These are phyloP conservation scores for Microascus cirrosus DNA, from an alignment of 2,329 filamentous ascomycete genomes.

Conservation along the genomic window DNA sequence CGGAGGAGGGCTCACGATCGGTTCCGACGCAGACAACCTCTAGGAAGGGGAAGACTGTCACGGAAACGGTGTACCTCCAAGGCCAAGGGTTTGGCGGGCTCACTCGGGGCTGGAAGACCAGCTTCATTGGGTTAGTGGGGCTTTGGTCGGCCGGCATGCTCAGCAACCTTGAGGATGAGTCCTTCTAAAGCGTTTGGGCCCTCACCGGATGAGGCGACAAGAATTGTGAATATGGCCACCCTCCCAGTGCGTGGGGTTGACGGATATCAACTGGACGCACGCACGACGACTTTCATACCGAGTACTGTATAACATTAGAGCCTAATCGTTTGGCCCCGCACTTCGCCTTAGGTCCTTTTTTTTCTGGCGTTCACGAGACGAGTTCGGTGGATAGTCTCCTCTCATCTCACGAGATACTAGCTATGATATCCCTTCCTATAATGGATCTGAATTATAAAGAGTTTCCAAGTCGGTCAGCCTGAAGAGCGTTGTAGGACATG, in stretches of 20 bases:
- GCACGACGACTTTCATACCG: not conserved
- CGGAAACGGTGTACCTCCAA: conserved; percentile 35
- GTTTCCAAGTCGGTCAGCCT: not conserved
- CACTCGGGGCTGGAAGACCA: conserved; percentile 67
- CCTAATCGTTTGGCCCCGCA: not conserved
- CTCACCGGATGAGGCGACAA: not conserved
- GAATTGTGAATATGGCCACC: not conserved
- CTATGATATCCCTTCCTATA: not conserved
- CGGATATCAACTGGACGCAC: not conserved
- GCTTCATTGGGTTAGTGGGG: conserved; percentile 66
- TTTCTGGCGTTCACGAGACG: not conserved
- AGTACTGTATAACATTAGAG: not conserved
- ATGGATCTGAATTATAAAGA: not conserved
- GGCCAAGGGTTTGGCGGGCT: conserved; percentile 60
- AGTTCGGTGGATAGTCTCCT: not conserved
- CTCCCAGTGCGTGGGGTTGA: not conserved
- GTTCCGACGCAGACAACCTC: conserved; percentile 1
- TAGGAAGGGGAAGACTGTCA: not conserved
- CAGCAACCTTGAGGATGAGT: conserved; percentile 32
- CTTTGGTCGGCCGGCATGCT: conserved; percentile 61
- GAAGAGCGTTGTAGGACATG: not conserved
- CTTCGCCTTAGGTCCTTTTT: not conserved
- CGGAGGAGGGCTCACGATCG: conserved; percentile 61
- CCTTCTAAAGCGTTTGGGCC: not conserved
- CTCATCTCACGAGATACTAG: not conserved